A percentile compares a stretch with the other conserved stretches of the same genome.
These are phyloP conservation scores for Starmera amethionina DNA, from an alignment of 805 yeast species.

Conservation along the genomic window DNA sequence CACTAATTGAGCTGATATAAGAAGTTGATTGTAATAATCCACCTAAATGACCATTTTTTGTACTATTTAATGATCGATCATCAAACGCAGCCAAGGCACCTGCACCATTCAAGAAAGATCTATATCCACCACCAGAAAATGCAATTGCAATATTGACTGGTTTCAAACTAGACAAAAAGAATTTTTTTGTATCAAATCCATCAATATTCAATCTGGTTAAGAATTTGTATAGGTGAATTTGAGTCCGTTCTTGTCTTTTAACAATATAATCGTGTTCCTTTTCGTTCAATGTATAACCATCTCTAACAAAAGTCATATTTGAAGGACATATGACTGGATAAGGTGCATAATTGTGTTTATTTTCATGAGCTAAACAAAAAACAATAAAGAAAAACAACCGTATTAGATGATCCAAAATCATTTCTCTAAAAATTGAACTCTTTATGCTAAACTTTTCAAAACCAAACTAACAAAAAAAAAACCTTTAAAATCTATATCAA, in stretches of 20 bases:
- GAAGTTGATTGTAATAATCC: slow-evolving; percentile 65
- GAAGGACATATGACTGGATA: slow-evolving; percentile 20
- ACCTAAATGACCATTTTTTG: slow-evolving; percentile 48
- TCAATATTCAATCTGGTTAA: slow-evolving; percentile 24
- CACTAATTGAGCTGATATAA: slow-evolving; percentile 71
- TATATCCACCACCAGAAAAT: slow-evolving; percentile 81
- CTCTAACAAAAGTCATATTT: slow-evolving; percentile 9
- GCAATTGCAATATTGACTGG: slow-evolving; percentile 45
- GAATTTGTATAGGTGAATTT: slow-evolving; percentile 19
- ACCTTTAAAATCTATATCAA: no score
- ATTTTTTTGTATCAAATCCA: slow-evolving; percentile 20
- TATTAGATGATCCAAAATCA: not conserved
- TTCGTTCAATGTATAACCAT: slow-evolving; percentile 7
- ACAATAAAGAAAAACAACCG: not conserved
- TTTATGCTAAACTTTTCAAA: not conserved
- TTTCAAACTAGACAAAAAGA: slow-evolving; percentile 10
- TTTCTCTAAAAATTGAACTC: no score
- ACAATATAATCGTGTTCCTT: slow-evolving; percentile 19
- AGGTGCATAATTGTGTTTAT: slow-evolving; percentile 14
- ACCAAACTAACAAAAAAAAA: not conserved
- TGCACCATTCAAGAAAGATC: slow-evolving; percentile 83
- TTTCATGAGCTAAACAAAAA: not conserved
- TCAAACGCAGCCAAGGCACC: slow-evolving; percentile 77
- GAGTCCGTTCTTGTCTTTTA: slow-evolving; percentile 22
- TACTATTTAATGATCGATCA: slow-evolving; percentile 49